Base-by-base conservation (phyloP, 208 protist genomes). In the Acanthamoeba divionensis region DNA sequence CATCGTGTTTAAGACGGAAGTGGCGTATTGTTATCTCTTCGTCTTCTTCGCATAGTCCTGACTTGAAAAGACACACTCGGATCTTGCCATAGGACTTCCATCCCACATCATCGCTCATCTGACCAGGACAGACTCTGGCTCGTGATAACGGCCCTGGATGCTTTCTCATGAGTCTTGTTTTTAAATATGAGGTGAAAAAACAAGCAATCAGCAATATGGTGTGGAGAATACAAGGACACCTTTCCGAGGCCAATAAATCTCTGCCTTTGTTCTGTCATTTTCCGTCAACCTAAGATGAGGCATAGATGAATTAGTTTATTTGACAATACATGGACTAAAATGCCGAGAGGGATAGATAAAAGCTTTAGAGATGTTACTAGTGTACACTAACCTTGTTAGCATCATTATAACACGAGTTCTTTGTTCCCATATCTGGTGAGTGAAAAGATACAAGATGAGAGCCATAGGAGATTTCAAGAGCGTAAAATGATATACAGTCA, bases 71-170 rank as follows among this genome's bases (percentile, higher is more conserved):
- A 15, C 31, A 33, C 18, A 83, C 73, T 21, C 48, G 15, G 33
- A 83, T 83, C 48, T 62, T 83, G 24, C 73, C 73, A 33, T 83
- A 83, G 26, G 55, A 52, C 73, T 83, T 83, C 73, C 73, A 83
- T 12, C 73, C 73, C 45, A 15, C 38, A 29, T 3, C 73, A 21
- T 52, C 67, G 26, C 26, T 9, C 18, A 36, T 31, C 63, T 29
- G 24, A 29, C 18, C 63, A 15, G 15, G 24, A 15, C n/a, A n/a
- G n/a, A n/a, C n/a, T n/a, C n/a, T n/a, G n/a, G n/a, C n/a, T n/a
- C n/a, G n/a, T n/a, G n/a, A n/a, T n/a, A n/a, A n/a, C 24, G 24
- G n/a, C 24, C 63, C 12, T 71, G 15, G 7, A 26, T 7, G 36
- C 8, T 18, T 9, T 29, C n/a, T 67, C 62, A 67, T n/a, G 15